Evolutionary conservation across 2,329 filamentous ascomycete species (phyloP).

Genomic region (Alternaria arborescens): DNA sequence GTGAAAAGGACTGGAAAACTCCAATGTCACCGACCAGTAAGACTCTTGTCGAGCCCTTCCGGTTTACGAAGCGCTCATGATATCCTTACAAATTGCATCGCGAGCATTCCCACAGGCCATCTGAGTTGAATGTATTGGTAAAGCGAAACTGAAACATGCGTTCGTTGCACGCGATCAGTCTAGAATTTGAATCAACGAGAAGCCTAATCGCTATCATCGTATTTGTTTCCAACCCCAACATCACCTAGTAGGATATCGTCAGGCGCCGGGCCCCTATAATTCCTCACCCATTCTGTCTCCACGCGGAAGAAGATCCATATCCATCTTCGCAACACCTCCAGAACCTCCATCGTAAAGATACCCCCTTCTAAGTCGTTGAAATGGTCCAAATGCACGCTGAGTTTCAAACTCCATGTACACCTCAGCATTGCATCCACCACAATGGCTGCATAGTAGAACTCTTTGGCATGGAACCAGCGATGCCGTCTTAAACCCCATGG

Average conservation of each 20-base stretch:
- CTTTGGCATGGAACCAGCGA: constrained; percentile 74
- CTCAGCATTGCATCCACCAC: constrained; percentile 80
- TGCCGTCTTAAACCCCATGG: constrained; percentile 80
- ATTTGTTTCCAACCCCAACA: constrained; percentile 64
- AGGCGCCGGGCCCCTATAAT: constrained; percentile 62
- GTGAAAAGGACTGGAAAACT: not conserved
- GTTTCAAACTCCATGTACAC: constrained; percentile 90
- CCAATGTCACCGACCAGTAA: not conserved
- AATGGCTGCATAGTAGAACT: constrained; percentile 85
- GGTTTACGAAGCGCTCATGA: not conserved
- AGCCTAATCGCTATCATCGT: constrained; percentile 63
- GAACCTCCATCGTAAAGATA: constrained; percentile 84
- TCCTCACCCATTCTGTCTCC: constrained; percentile 85
- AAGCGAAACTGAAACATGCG: not conserved
- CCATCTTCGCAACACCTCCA: constrained; percentile 90
- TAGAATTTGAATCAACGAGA: not conserved
- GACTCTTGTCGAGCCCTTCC: not conserved
- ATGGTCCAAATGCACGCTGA: constrained; percentile 82
- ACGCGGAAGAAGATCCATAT: constrained; percentile 97
- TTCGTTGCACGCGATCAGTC: not conserved
- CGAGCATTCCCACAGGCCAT: not conserved
- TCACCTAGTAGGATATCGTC: constrained; percentile 81
- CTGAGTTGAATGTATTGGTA: not conserved
- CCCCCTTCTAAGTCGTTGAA: constrained; percentile 87
- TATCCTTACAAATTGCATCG: not conserved